Evolutionary conservation across 2,329 filamentous ascomycete genomes (phyloP), one percentile per base, ranked within the genome.

Genomic region (Diatrype stigma): DNA sequence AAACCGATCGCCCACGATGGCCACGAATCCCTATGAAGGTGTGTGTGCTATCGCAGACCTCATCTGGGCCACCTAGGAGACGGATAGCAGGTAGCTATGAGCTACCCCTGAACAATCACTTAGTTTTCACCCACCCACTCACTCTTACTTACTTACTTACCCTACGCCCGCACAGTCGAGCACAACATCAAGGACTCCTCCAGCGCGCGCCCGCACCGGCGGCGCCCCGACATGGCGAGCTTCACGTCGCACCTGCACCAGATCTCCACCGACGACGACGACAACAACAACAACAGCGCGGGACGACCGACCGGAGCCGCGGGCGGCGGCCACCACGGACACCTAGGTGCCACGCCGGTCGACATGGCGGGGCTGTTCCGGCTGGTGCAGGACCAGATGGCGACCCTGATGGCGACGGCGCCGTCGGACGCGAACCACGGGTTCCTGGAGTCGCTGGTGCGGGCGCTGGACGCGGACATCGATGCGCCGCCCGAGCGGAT

Each of bases 201-300:
- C 28, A 56, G 74, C 45, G 55, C 67, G 6, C 64, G 68, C 22
- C 65, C 70, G 46, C 68, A 71, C 51, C 70, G 70, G 46, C 73
- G 74, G 10, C 81, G 83, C 38, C 79, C 79, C 54, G 81, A 85
- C 70, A 86, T 86, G 83, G 77, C 81, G 48, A 79, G 77, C 54
- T 86, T 85, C 71, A 77, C 71, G 60, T 75, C 79, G 50, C 77
- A 81, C 63, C 78, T 84, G 54, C 70, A 77, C 65, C 75, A 78
- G 55, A 71, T 85, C 62, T 67, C 71, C 56, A 60, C 63, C n/a
- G 62, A 66, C 55, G 50, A 51, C 46, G 64, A 70, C 40, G 40
- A 19, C n/a, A 12, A 17, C 37, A 5, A 48, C 66, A 68, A 51
- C 61, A 67, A 16, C n/a, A n/a, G n/a, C n/a, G n/a, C n/a, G n/a